phyloP scores from a whole-genome alignment of 148 eudicot genomes.

The Pharnaceum exiguum region DNA sequence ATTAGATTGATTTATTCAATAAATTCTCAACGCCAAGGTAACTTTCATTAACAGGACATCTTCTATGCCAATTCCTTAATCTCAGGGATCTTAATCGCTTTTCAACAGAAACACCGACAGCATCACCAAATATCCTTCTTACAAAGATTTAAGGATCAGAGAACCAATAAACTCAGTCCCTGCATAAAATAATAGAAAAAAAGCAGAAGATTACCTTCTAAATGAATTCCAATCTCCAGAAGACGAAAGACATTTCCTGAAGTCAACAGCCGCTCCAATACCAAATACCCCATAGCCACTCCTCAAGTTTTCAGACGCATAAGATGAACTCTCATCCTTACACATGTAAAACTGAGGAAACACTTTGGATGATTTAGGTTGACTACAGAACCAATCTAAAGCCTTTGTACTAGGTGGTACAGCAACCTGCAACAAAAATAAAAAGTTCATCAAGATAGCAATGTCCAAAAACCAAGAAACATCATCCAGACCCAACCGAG shows the following conservation, averaged over 20 bases:
- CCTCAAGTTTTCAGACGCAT: constrained; percentile 27
- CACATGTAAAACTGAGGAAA: constrained; percentile 83
- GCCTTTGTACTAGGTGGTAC: constrained; percentile 80
- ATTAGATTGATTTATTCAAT: too few relatives aligned
- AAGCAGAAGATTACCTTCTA: constrained; percentile 41
- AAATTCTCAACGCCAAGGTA: too few relatives aligned
- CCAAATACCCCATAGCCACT: constrained; percentile 62
- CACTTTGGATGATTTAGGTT: constrained; percentile 49
- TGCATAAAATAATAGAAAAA: neutral
- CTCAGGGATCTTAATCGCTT: too few relatives aligned
- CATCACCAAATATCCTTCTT: too few relatives aligned
- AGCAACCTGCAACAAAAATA: constrained; percentile 48
- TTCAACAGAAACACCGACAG: too few relatives aligned
- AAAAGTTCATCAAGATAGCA: neutral
- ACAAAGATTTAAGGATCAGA: neutral
- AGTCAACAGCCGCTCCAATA: constrained; percentile 65
- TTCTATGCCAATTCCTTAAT: too few relatives aligned
- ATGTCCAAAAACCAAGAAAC: neutral
- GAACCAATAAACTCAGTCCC: neutral
- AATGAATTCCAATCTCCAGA: constrained; percentile 33
- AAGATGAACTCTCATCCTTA: constrained; percentile 36
- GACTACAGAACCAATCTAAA: constrained; percentile 69
- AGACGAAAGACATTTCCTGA: constrained; percentile 31
- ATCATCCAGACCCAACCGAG: too few relatives aligned
- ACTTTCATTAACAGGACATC: too few relatives aligned